These are phyloP conservation scores for Boletales sp. DNA, from an alignment of 768 basidiomycete species.

Conservation along the genomic window DNA sequence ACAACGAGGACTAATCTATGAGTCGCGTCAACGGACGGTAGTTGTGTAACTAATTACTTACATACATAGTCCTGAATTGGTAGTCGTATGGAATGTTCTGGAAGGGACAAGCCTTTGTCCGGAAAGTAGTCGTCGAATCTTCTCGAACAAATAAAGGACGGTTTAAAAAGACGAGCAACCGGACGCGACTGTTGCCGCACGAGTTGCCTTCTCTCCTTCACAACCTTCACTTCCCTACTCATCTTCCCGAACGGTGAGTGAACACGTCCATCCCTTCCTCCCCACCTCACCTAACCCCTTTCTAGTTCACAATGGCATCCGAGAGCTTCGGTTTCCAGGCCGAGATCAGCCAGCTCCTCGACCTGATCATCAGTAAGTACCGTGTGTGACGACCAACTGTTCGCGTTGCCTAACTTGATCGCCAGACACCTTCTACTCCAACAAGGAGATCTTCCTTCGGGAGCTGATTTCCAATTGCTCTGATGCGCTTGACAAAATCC, in stretches of 20 bases:
- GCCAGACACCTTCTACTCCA: constrained; percentile 98
- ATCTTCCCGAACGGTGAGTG: constrained; percentile 15
- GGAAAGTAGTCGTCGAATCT: constrained; percentile 33
- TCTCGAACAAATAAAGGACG: constrained; percentile 37
- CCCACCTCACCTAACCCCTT: constrained; percentile 11
- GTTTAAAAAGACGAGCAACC: constrained; percentile 35
- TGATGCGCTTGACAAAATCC: constrained; percentile 99
- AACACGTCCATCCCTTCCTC: background rate
- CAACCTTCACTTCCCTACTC: constrained; percentile 6
- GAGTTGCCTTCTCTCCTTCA: constrained; percentile 9
- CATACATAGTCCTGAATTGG: constrained; percentile 20
- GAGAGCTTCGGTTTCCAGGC: constrained; percentile 97
- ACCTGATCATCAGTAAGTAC: constrained; percentile 93
- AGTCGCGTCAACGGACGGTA: constrained; percentile 42
- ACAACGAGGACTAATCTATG: constrained; percentile 40
- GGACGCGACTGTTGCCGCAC: constrained; percentile 15
- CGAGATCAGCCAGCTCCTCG: constrained; percentile 97
- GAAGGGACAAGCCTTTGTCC: constrained; percentile 23
- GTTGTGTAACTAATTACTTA: background rate
- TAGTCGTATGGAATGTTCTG: constrained; percentile 33
- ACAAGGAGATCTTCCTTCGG: constrained; percentile 99
- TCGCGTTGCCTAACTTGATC: constrained; percentile 8
- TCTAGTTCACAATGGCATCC: constrained; percentile 53
- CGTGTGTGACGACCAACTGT: background rate
- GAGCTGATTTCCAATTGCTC: constrained; percentile 97